phyloP scores from a whole-genome alignment of 768 basidiomycete species.

The Boletellus sp. region DNA sequence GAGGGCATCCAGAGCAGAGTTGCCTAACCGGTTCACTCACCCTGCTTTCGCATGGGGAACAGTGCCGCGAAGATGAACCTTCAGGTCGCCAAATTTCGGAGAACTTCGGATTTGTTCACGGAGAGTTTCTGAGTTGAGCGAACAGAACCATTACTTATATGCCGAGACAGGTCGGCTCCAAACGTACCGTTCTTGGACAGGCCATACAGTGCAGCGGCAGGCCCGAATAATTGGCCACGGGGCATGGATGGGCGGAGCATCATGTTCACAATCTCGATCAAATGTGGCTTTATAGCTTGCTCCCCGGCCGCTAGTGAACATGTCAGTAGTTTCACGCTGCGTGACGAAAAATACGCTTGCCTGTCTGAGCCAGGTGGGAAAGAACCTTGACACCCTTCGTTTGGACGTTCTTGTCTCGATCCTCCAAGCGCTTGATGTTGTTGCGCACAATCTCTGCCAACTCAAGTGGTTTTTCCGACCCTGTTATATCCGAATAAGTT shows the following conservation, averaged over 20 bases:
- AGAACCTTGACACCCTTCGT: conserved; percentile 6
- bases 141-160: not conserved
- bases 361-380: conserved; percentile 4
- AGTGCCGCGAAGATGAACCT: too few species aligned
- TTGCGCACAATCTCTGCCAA: not conserved
- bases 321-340: not conserved
- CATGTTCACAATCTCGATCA: conserved; percentile 3
- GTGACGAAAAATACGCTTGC: not conserved
- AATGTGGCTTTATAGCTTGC: not conserved
- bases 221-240: not conserved
- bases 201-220: not conserved
- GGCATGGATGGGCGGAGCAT: not conserved
- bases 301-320: not conserved
- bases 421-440: not conserved
- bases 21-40: too few species aligned
- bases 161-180: not conserved
- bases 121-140: not conserved
- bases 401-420: not conserved
- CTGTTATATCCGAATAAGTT: too few species aligned
- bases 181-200: conserved; percentile 7
- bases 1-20: too few species aligned
- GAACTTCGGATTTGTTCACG: not conserved
- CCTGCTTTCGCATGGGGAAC: too few species aligned
- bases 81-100: not conserved
- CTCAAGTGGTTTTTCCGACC: not conserved